These are phyloP conservation scores for Penicillium occitanis DNA, from an alignment of 2,329 filamentous ascomycete genomes.

Conservation along the genomic window DNA sequence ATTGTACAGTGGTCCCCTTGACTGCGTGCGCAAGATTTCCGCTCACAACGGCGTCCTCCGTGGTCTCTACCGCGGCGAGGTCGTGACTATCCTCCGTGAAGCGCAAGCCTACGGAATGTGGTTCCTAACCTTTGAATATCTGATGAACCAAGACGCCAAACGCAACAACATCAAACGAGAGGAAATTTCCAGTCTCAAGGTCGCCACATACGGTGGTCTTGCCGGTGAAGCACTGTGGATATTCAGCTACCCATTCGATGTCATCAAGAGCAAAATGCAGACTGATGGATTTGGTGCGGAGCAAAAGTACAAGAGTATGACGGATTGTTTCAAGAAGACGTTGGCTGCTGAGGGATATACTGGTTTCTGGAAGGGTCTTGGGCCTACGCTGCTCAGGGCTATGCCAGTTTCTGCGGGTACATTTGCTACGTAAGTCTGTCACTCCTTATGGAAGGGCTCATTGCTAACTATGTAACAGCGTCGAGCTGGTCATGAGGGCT, in stretches of 20 bases:
- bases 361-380: constrained; percentile 95
- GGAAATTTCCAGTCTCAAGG: constrained; percentile 78
- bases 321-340: constrained; percentile 83
- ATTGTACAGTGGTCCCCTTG: constrained; percentile 79
- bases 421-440: constrained; percentile 68
- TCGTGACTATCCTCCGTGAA: constrained; percentile 83
- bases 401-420: constrained; percentile 99
- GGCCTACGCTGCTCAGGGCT: constrained; percentile 83
- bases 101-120: constrained; percentile 92
- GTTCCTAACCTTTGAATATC: constrained; percentile 92
- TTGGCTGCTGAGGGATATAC: constrained; percentile 71
- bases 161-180: constrained; percentile 74
- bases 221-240: constrained; percentile 95
- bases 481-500: constrained; percentile 50
- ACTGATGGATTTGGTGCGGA: constrained; percentile 80
- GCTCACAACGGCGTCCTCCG: constrained; percentile 65
- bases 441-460: background rate
- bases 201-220: constrained; percentile 87
- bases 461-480: constrained; percentile 33
- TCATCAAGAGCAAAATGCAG: constrained; percentile 99
- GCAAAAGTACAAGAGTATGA: constrained; percentile 76
- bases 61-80: constrained; percentile 83
- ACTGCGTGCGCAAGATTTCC: constrained; percentile 84
- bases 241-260: constrained; percentile 90
- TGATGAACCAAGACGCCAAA: constrained; percentile 86